Base-by-base conservation (phyloP, 2,329 filamentous ascomycete species). In the Hymenoscyphus albidus region DNA sequence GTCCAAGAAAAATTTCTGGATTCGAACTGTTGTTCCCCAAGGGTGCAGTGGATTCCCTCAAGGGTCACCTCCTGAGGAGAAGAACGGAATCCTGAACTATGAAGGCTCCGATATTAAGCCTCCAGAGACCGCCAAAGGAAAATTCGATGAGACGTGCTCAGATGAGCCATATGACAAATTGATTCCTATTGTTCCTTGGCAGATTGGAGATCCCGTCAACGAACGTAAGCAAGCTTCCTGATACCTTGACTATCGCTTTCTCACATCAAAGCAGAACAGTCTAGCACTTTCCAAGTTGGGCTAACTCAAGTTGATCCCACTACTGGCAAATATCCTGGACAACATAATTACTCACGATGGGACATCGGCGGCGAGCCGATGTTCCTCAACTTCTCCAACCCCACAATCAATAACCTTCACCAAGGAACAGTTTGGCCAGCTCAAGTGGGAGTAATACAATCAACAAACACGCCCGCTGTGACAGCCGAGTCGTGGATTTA, bases 1-100 rank as follows among this genome's bases (percentile, higher is more conserved):
- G 40, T 14, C 31, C 32, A 38, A 62, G n/a, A 60, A 69, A 18
- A 77, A 83, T 6, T 86, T 83, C 70, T 88, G 84, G 83, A 84
- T 89, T 77, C 63, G 69, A 13, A 66, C 65, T 13, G 63, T 62
- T 38, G 58, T 61, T 32, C 54, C 66, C 31, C 18, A 12, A 2
- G 61, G 48, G 0, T 68, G 67, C 12, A 38, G 12, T n/a, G 44
- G 22, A 12, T 22, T 22, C 22, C 55, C 59, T 42, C 6, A 9
- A 6, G 16, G n/a, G 6, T 2, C 35, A 39, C 42, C 9, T 5
- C 22, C 22, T 22, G 56, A 59, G 7, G 42, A 59, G 22, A 39
- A 56, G 31, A 59, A n/a, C 32, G 56, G 62, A n/a, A 63, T 63
- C 32, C 5, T 63, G 10, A 40, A 57, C 13, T 63, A 63, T 51